A percentile compares a stretch with the other conserved stretches of the same genome.
phyloP scores from a whole-genome alignment of 768 basidiomycete species.

The Dioszegia crocea region DNA sequence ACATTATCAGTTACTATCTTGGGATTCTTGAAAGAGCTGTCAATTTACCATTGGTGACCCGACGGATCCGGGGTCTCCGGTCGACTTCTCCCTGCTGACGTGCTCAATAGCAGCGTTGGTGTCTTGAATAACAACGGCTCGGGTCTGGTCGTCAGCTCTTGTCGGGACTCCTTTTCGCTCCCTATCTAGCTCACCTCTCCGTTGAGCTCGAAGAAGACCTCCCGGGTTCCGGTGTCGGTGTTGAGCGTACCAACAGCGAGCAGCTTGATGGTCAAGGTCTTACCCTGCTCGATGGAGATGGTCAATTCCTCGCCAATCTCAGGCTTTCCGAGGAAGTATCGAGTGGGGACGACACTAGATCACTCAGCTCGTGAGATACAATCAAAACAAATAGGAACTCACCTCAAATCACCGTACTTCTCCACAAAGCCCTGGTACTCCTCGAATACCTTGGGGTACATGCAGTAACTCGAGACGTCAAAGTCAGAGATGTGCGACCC shows the following conservation, averaged over 20 bases:
- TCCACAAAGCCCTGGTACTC: conserved; percentile 92
- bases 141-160: conserved; percentile 58
- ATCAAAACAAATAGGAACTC: conserved; percentile 28
- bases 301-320: conserved; percentile 92
- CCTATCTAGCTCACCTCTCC: conserved; percentile 82
- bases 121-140: conserved; percentile 93
- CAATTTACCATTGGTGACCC: conserved; percentile 81
- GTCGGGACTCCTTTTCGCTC: too few species aligned
- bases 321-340: conserved; percentile 93
- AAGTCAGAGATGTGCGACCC: conserved; percentile 89
- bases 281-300: conserved; percentile 77
- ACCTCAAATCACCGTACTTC: conserved; percentile 94
- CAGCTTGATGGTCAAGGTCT: conserved; percentile 91
- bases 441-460: conserved; percentile 99
- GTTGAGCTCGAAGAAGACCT: conserved; percentile 98
- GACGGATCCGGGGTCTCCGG: conserved; percentile 89
- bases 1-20: background rate
- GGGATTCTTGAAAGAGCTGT: background rate
- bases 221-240: conserved; percentile 83
- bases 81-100: conserved; percentile 89
- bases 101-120: conserved; percentile 96
- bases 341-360: conserved; percentile 87
- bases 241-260: conserved; percentile 93
- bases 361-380: background rate
- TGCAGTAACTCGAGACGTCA: conserved; percentile 91